phyloP scores from a whole-genome alignment of 345 rosid species.

The Camelina hispida region DNA sequence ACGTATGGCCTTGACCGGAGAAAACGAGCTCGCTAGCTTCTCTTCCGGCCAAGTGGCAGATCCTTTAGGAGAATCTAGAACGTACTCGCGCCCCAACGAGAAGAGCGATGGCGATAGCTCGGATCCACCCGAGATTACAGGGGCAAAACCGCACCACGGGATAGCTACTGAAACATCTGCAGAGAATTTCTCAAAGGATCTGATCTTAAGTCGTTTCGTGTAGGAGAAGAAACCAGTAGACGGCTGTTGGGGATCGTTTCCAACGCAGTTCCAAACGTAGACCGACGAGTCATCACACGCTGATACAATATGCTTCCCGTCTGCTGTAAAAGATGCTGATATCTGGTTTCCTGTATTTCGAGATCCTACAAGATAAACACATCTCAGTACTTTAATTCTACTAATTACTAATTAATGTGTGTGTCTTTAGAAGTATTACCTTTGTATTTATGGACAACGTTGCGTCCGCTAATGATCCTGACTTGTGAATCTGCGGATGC shows the following conservation, averaged over 20 bases:
- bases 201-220: constrained; percentile 53
- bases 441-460: constrained; percentile 72
- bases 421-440: constrained; percentile 49
- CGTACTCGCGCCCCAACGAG: constrained; percentile 65
- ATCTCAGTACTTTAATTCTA: neutral
- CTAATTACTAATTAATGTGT: too few relatives aligned
- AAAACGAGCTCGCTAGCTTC: constrained; percentile 59
- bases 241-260: neutral
- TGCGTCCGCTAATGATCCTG: constrained; percentile 75
- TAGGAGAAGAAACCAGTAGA: constrained; percentile 40
- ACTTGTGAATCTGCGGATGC: constrained; percentile 88
- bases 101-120: constrained; percentile 48
- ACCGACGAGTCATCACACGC: constrained; percentile 82
- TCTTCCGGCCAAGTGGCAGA: constrained; percentile 99
- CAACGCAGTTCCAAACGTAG: constrained; percentile 68
- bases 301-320: constrained; percentile 84
- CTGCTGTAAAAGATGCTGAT: constrained; percentile 70
- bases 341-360: constrained; percentile 63
- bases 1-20: constrained; percentile 54
- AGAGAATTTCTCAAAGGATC: constrained; percentile 75
- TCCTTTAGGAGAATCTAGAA: constrained; percentile 73
- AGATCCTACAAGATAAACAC: constrained; percentile 45
- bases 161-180: constrained; percentile 76
- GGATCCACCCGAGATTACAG: constrained; percentile 11
- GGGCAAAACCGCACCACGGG: constrained; percentile 78